phyloP scores from a whole-genome alignment of 192 early-diverging fungal genomes.

The Backusella tuberculispora region DNA sequence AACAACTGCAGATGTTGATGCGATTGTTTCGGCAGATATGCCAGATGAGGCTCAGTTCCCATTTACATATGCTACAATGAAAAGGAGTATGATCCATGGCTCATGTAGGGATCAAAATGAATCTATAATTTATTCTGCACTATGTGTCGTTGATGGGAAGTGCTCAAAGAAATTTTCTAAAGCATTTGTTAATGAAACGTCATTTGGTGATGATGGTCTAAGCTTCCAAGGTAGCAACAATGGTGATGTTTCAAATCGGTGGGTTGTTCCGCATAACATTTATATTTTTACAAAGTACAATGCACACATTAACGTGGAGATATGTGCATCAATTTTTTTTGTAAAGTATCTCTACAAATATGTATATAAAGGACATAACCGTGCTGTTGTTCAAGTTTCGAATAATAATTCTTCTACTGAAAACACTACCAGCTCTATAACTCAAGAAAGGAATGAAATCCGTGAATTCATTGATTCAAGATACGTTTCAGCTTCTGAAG shows the following conservation, averaged over 20 bases:
- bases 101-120: neutral
- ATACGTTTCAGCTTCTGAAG: slow-evolving; percentile 37
- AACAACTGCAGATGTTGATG: neutral
- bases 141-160: too few relatives aligned
- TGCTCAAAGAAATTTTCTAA: too few relatives aligned
- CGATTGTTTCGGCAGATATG: slow-evolving; percentile 20
- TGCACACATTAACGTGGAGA: neutral
- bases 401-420: too few relatives aligned
- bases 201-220: too few relatives aligned
- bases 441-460: too few relatives aligned
- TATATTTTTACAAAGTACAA: neutral
- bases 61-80: slow-evolving; percentile 23
- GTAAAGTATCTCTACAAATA: neutral
- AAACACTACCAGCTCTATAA: too few relatives aligned
- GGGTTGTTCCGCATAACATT: neutral
- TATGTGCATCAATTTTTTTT: neutral
- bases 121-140: too few relatives aligned
- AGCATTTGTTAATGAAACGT: too few relatives aligned
- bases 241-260: too few relatives aligned
- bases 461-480: slow-evolving; percentile 12
- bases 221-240: too few relatives aligned
- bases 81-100: slow-evolving; percentile 27
- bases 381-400: neutral
- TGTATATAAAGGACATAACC: neutral
- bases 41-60: neutral